Evolutionary conservation across 805 yeast species (phyloP).

Genomic region (Huiozyma naganishii): DNA sequence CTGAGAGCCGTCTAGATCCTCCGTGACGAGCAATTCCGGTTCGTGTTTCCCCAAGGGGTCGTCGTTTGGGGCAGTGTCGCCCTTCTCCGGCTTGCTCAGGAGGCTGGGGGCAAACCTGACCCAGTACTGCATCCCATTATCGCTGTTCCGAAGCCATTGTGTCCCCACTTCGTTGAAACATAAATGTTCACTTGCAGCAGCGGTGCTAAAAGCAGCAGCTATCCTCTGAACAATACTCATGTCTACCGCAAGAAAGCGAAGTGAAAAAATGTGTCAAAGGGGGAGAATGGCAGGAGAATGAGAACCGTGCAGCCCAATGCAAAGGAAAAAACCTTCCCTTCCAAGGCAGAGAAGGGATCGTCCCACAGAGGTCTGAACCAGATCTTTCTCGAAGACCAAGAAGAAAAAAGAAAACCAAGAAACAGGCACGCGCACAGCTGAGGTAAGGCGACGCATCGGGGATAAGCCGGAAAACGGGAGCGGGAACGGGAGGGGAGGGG

Average conservation of each 20-base stretch:
- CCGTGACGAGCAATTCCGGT: slow-evolving; percentile 55
- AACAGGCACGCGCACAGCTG: background rate
- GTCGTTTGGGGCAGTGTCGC: slow-evolving; percentile 23
- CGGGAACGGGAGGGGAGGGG: too few species aligned
- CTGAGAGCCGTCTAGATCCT: slow-evolving; percentile 31
- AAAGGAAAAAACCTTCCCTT: too few species aligned
- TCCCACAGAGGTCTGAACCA: too few species aligned
- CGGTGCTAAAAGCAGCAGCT: slow-evolving; percentile 16
- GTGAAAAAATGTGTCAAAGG: too few species aligned
- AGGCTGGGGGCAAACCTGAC: slow-evolving; percentile 27
- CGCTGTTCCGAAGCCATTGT: slow-evolving; percentile 20
- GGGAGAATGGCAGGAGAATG: too few species aligned
- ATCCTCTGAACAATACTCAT: too few species aligned
- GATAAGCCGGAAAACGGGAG: too few species aligned
- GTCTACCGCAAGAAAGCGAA: too few species aligned
- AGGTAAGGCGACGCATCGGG: background rate
- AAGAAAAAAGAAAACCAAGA: background rate
- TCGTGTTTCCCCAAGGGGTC: slow-evolving; percentile 81
- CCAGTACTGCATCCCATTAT: slow-evolving; percentile 24
- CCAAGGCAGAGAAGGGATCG: too few species aligned
- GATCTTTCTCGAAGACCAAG: background rate
- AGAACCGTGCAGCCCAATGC: too few species aligned
- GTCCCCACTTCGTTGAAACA: slow-evolving; percentile 39
- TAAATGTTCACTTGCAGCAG: slow-evolving; percentile 36
- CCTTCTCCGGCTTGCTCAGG: slow-evolving; percentile 31